Conservation (phyloP, 352 stramenopile species). For the Globisporangium megalacanthum region DNA sequence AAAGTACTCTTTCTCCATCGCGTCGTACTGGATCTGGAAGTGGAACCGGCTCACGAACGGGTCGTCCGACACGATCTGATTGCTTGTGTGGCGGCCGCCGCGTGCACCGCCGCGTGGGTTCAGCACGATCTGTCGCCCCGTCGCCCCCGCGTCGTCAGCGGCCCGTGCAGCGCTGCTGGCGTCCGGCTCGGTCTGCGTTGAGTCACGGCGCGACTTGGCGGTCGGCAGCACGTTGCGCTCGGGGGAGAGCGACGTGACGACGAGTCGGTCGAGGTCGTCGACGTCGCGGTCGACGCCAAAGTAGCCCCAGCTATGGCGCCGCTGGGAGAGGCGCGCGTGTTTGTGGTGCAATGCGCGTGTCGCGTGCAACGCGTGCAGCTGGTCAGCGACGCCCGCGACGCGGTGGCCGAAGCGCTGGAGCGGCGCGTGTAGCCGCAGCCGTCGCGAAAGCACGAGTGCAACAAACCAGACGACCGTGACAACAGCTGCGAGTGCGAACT, state of each 20-base stretch:
- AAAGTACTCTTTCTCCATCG: slow-evolving; percentile 81
- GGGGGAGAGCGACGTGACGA: slow-evolving; percentile 64
- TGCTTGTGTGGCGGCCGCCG: slow-evolving; percentile 70
- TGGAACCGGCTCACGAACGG: slow-evolving; percentile 79
- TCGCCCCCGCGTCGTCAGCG: not conserved
- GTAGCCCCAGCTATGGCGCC: slow-evolving; percentile 20
- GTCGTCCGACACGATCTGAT: slow-evolving; percentile 85
- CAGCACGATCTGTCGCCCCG: slow-evolving; percentile 50
- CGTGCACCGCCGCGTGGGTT: slow-evolving; percentile 51
- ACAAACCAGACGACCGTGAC: slow-evolving; percentile 38
- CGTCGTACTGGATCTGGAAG: slow-evolving; percentile 76
- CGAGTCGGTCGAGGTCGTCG: slow-evolving; percentile 64
- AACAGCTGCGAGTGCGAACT: slow-evolving; percentile 36
- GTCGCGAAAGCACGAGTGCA: slow-evolving; percentile 38
- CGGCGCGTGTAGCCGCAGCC: slow-evolving; percentile 42
- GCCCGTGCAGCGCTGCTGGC: no score
- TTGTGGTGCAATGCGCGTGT: slow-evolving; percentile 11
- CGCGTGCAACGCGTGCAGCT: slow-evolving; percentile 16
- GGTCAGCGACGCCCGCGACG: slow-evolving; percentile 17
- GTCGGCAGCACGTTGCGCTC: slow-evolving; percentile 27
- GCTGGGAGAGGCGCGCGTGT: slow-evolving; percentile 9
- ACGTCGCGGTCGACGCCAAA: slow-evolving; percentile 35
- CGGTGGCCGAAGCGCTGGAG: slow-evolving; percentile 27
- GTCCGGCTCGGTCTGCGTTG: slow-evolving; percentile 4
- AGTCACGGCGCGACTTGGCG: slow-evolving; percentile 4